A percentile compares a stretch with the other conserved stretches of the same genome.
These are phyloP conservation scores for Chytriomyces hyalinus DNA, from an alignment of 192 early-diverging fungal genomes.

Conservation along the genomic window DNA sequence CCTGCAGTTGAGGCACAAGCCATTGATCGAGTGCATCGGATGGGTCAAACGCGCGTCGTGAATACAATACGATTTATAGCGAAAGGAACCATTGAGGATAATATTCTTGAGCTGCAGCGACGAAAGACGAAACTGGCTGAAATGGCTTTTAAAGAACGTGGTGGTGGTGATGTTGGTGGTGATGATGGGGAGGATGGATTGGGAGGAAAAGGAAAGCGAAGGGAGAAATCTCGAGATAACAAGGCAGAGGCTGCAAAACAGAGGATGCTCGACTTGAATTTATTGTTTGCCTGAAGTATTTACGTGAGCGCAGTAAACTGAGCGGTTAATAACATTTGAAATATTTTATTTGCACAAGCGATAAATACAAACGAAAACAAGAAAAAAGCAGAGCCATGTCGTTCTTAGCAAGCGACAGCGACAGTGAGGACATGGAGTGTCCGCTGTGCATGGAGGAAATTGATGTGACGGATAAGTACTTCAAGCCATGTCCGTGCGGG, in stretches of 20 bases:
- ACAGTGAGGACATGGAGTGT: slow-evolving; percentile 93
- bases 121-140: slow-evolving; percentile 52
- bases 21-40: slow-evolving; percentile 62
- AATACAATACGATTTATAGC: slow-evolving; percentile 58
- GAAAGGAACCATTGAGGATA: slow-evolving; percentile 59
- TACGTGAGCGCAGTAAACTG: background rate
- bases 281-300: slow-evolving; percentile 33
- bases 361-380: background rate
- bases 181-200: slow-evolving; percentile 27
- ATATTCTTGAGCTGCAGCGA: slow-evolving; percentile 56
- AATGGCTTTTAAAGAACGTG: slow-evolving; percentile 48
- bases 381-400: background rate
- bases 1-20: slow-evolving; percentile 67
- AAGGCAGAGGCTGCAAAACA: slow-evolving; percentile 31
- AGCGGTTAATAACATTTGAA: background rate
- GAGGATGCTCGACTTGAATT: slow-evolving; percentile 36
- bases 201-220: slow-evolving; percentile 34
- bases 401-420: slow-evolving; percentile 6
- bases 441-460: slow-evolving; percentile 99
- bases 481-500: slow-evolving; percentile 97
- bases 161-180: background rate
- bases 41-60: slow-evolving; percentile 61
- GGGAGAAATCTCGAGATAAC: slow-evolving; percentile 31
- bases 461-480: slow-evolving; percentile 93
- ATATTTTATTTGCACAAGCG: background rate